phyloP scores from a whole-genome alignment of 2,329 filamentous ascomycete genomes.

The Fusarium foetens region DNA sequence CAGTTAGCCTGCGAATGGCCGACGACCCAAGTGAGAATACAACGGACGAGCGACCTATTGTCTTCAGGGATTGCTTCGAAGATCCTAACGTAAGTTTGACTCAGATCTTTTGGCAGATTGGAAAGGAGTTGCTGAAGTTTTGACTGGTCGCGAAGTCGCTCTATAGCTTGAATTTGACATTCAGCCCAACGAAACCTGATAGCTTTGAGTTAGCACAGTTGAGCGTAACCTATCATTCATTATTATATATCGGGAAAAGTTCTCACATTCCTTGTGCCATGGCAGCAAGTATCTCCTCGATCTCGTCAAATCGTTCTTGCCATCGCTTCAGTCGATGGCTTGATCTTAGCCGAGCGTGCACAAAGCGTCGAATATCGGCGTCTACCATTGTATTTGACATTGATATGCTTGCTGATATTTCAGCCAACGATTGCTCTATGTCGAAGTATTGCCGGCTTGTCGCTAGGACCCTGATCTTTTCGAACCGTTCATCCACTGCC shows the following conservation, averaged over 20 bases:
- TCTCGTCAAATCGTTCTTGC: neutral
- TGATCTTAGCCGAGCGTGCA: neutral
- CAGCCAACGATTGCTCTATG: neutral
- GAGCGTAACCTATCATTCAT: too few species aligned
- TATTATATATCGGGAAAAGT: too few species aligned
- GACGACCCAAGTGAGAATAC: neutral
- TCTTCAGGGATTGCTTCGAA: neutral
- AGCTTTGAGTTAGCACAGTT: neutral
- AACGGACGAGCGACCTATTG: neutral
- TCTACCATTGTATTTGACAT: neutral
- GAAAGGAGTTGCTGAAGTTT: neutral
- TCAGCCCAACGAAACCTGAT: neutral
- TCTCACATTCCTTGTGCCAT: neutral
- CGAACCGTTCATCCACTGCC: neutral
- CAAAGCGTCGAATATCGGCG: neutral
- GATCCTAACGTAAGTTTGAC: neutral
- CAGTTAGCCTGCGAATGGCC: neutral
- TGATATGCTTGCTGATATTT: neutral
- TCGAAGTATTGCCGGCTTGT: neutral
- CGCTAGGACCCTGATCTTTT: neutral
- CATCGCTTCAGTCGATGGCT: neutral
- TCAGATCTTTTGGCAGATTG: neutral
- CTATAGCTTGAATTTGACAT: neutral
- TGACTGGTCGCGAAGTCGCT: neutral
- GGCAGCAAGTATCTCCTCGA: neutral